These are phyloP conservation scores for Fusarium equiseti DNA, from an alignment of 2,329 filamentous ascomycete species.

Conservation along the genomic window DNA sequence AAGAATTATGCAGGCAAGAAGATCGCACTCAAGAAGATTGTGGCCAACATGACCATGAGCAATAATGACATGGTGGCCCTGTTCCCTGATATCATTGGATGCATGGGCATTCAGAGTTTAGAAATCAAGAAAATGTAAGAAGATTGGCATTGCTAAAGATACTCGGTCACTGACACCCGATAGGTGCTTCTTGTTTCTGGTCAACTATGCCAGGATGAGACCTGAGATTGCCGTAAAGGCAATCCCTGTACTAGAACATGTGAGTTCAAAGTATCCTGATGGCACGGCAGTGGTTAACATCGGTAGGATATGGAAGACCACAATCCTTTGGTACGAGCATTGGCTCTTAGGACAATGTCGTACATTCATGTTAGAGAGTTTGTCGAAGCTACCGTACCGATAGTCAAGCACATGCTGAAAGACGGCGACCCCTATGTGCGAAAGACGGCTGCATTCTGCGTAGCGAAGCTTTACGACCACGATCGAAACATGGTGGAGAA, in stretches of 20 bases:
- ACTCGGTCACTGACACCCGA: constrained; percentile 17
- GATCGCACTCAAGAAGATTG: constrained; percentile 98
- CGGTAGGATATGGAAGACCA: constrained; percentile 88
- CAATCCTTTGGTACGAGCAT: constrained; percentile 91
- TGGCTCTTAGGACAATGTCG: constrained; percentile 94
- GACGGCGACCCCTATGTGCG: constrained; percentile 95
- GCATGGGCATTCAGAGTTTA: constrained; percentile 93
- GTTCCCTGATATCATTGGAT: constrained; percentile 93
- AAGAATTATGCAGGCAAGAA: constrained; percentile 96
- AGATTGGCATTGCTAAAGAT: background rate
- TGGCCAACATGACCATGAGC: constrained; percentile 99
- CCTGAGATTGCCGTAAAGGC: constrained; percentile 95
- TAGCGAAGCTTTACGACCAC: constrained; percentile 98
- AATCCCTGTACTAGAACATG: constrained; percentile 85
- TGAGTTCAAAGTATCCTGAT: constrained; percentile 54
- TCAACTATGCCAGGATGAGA: constrained; percentile 96
- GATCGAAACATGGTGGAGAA: constrained; percentile 89
- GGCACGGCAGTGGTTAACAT: constrained; percentile 29
- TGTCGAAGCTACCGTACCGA: constrained; percentile 87
- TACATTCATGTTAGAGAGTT: constrained; percentile 98
- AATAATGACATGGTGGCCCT: constrained; percentile 99
- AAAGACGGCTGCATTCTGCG: constrained; percentile 95
- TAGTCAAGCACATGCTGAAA: constrained; percentile 84
- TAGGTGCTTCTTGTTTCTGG: constrained; percentile 97
- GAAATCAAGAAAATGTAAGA: constrained; percentile 99